Evolutionary conservation across 345 rosid genomes (phyloP), one percentile per base, ranked within the genome.

Genomic region (Durio zibethinus): DNA sequence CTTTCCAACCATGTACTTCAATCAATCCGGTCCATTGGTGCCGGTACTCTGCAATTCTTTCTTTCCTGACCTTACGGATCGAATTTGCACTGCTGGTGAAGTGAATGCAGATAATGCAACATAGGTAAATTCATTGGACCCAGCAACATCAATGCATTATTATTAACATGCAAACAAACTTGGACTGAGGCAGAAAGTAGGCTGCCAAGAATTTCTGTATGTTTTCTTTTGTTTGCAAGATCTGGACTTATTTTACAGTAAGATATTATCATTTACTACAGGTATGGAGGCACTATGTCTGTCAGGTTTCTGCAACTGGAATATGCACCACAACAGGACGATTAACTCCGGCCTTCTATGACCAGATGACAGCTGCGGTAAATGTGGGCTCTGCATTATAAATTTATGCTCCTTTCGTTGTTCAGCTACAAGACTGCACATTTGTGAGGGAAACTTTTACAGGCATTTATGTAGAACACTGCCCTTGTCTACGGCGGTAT

Each of bases 41-140:
- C 99, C 97, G 3, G 35, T 86, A 40, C 93, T 93, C 75, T 96
- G 99, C 89, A 96, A 92, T 74, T 98, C 97, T 0, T 92, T 88
- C 61, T 77, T 83, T 72, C 78, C 90, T 1, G 91, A 92, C 79
- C 84, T 93, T 43, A 86, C 91, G 0, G 84, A 87, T 74, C 89
- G 97, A 7, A n/a, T 77, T 63, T 96, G 99, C 85, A 83, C 91
- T 20, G 40, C 86, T 10, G 93, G 94, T 33, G 97, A 96, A 83
- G 91, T 88, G 35, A 85, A 92, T 83, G 73, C 91, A 79, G 83
- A 77, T 84, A 96, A 93, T 83, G 97, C 98, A 47, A 86, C 97
- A 5, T 83, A 90, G 91, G 99, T 95, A 87, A 83, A 79, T 33
- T 33, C 36, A 33, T 33, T 33, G 36, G 4, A 33, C 36, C 1